Evolutionary conservation across 352 stramenopile species (phyloP), one percentile per base, ranked within the genome.

Genomic region (Globisporangium recalcitrans): DNA sequence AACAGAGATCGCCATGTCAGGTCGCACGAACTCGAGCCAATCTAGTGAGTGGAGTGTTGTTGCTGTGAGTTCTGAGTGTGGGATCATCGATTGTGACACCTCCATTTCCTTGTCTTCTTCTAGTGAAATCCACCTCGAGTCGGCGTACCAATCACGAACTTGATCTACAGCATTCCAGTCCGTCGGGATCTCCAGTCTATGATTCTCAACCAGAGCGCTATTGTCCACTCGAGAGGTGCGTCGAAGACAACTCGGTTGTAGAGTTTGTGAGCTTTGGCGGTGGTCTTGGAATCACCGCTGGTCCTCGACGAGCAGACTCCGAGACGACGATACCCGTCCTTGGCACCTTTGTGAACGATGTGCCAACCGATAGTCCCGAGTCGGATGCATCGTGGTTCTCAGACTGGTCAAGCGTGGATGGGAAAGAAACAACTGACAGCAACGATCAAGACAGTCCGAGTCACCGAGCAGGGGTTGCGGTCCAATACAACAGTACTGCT

Each of bases 241-340:
- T 36, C 24, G 6, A 46, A 24, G 56, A 54, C 26, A 16, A 19
- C 40, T 53, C 27, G 40, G 19, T 53, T 34, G n/a, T 11, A 1
- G 27, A 60, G 1, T 32, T 32, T 36, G 38, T 9, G 24, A 29
- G 13, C 19, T 38, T 27, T 19, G 32, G 40, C 22, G n/a, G 13
- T 21, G 16, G 16, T 44, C 40, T 55, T 27, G 38, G 38, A 19
- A 52, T 58, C 32, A n/a, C 62, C n/a, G 29, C 47, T 26, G 55
- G 53, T 27, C 19, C 46, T 26, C 74, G 60, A 55, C 56, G 70
- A 64, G 62, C 46, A 4, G 70, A 76, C 40, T 74, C 67, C 14
- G 74, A 78, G 31, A 71, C 60, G 0, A 65, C 67, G n/a, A 69
- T 73, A 13, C 72, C 69, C 3, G 38, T 69, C 21, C 60, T 69